Conservation (phyloP, 495 filamentous ascomycete genomes). For the Patellaria atrata region DNA sequence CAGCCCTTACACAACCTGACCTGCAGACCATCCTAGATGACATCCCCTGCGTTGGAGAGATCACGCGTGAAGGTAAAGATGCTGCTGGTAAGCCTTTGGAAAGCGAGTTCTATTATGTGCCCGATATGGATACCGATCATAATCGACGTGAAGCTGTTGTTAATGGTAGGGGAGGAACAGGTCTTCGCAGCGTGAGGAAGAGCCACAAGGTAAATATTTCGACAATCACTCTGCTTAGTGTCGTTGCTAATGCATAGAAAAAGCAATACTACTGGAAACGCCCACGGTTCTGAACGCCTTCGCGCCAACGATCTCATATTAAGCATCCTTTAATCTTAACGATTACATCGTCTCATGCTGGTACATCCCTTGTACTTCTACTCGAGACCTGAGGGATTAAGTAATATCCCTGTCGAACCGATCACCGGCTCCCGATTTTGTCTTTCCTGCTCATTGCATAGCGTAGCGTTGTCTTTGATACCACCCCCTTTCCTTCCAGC, state of each 20-base stretch:
- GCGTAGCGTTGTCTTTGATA: constrained; percentile 17
- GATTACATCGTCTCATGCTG: neutral
- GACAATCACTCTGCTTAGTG: neutral
- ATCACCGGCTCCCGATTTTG: neutral
- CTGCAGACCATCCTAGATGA: constrained; percentile 55
- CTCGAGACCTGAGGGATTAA: too few relatives aligned
- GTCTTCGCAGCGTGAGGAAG: constrained; percentile 75
- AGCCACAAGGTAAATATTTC: constrained; percentile 68
- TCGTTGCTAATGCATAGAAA: neutral
- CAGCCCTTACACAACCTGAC: constrained; percentile 25
- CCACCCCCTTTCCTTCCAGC: constrained; percentile 2
- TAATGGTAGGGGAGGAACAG: constrained; percentile 71
- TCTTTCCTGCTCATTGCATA: constrained; percentile 10
- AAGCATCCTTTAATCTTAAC: too few relatives aligned
- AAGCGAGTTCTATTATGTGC: constrained; percentile 95
- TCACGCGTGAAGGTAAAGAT: constrained; percentile 84
- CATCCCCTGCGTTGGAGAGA: constrained; percentile 69
- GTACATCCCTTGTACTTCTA: neutral
- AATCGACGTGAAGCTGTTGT: constrained; percentile 70
- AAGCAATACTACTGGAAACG: constrained; percentile 34
- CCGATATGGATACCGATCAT: constrained; percentile 72
- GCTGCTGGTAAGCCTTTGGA: constrained; percentile 87
- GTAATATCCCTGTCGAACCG: neutral
- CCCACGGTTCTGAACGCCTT: constrained; percentile 17
- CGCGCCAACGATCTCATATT: neutral